These are phyloP conservation scores for Aspergillus brunneoviolaceus DNA, from an alignment of 2,329 filamentous ascomycete species.

Conservation along the genomic window DNA sequence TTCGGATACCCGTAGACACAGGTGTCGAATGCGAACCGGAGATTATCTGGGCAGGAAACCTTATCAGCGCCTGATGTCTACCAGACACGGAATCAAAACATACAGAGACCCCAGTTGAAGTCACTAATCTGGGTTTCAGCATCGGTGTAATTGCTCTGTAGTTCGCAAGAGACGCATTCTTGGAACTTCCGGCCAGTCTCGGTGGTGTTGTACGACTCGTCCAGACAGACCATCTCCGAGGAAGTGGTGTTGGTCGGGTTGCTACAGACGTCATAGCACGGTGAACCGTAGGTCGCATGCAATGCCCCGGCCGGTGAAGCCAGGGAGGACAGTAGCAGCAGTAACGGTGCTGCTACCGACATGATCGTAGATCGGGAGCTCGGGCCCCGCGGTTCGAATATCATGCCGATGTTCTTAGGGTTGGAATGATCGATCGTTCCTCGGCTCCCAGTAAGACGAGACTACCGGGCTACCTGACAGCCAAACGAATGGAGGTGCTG, in stretches of 20 bases:
- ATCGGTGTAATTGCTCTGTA: conserved; percentile 41
- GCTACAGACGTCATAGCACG: conserved; percentile 37
- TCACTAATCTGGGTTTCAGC: conserved; percentile 39
- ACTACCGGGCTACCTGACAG: neutral
- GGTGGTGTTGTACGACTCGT: conserved; percentile 36
- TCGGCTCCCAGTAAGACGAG: neutral
- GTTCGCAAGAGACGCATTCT: conserved; percentile 43
- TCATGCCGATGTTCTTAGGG: conserved; percentile 11
- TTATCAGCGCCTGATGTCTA: neutral
- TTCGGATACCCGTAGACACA: conserved; percentile 46
- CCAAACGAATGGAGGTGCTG: neutral
- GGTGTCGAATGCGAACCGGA: conserved; percentile 45
- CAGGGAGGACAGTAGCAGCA: conserved; percentile 21
- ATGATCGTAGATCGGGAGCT: conserved; percentile 15
- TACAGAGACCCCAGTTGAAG: conserved; percentile 49
- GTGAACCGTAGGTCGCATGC: conserved; percentile 38
- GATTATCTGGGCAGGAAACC: conserved; percentile 39
- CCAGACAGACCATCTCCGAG: conserved; percentile 44
- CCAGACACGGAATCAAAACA: conserved; percentile 16
- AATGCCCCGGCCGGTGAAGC: conserved; percentile 27
- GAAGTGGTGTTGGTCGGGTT: conserved; percentile 39
- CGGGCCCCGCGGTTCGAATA: conserved; percentile 21
- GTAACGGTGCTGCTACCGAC: conserved; percentile 11
- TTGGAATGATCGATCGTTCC: neutral
- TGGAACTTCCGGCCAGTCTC: conserved; percentile 37